Percentiles rank a stretch among this genome's conserved stretches.
Conservation (phyloP, 139 green algal species). For the Ettlia oleoabundans region DNA sequence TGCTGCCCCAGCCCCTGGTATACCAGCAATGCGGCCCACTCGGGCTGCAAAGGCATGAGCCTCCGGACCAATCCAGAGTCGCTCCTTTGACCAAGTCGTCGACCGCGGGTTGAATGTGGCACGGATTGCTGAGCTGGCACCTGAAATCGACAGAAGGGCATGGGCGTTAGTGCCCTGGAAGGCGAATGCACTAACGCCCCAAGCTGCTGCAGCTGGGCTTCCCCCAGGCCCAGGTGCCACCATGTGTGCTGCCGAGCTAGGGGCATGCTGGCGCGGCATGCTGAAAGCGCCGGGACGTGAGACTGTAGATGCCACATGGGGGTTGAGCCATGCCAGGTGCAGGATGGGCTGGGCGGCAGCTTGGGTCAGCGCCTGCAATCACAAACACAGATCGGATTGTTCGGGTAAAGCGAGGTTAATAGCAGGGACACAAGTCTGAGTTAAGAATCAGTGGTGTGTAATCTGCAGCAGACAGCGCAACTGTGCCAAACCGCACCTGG, state of each 20-base stretch:
- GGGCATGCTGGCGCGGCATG: slow-evolving; percentile 50
- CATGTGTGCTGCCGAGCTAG: neutral
- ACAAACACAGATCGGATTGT: neutral
- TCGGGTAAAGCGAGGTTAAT: neutral
- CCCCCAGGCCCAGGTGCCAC: neutral
- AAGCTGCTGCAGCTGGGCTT: neutral
- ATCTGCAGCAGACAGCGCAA: neutral
- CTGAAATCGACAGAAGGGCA: slow-evolving; percentile 47
- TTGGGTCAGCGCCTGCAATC: slow-evolving; percentile 38
- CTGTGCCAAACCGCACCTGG: neutral
- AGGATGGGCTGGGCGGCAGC: slow-evolving; percentile 58
- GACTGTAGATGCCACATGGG: slow-evolving; percentile 57
- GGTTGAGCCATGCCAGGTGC: slow-evolving; percentile 75
- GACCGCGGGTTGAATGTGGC: neutral
- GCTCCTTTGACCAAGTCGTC: slow-evolving; percentile 11
- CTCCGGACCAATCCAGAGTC: slow-evolving; percentile 25
- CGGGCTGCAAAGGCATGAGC: slow-evolving; percentile 16
- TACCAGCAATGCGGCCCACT: neutral
- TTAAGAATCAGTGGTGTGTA: neutral
- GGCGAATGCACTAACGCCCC: slow-evolving; percentile 80
- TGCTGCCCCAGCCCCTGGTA: slow-evolving; percentile 10
- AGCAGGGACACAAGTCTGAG: neutral
- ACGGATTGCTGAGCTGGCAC: neutral
- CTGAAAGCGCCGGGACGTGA: neutral
- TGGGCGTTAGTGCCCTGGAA: slow-evolving; percentile 86